These are phyloP conservation scores for Alternaria brassicicola DNA, from an alignment of 2,329 filamentous ascomycete genomes.

Conservation along the genomic window DNA sequence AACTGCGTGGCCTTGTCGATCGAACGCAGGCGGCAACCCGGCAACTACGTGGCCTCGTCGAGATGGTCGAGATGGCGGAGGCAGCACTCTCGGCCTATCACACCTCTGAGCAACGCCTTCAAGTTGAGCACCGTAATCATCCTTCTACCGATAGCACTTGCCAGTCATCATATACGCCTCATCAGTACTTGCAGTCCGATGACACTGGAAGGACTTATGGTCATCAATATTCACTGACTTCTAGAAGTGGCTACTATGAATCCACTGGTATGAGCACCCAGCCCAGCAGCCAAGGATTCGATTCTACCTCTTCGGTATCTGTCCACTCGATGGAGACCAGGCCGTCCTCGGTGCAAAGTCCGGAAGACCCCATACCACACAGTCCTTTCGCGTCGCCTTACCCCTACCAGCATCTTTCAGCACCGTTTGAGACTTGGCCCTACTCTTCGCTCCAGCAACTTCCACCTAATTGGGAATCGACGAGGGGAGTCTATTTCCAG, in stretches of 20 bases:
- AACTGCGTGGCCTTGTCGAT: too few species aligned
- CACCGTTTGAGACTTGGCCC: background rate
- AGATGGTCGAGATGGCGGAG: too few species aligned
- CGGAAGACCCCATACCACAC: background rate
- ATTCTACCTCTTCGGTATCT: constrained; percentile 4
- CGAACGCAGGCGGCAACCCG: too few species aligned
- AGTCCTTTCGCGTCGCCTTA: background rate
- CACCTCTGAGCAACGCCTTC: too few species aligned
- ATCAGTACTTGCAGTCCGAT: background rate
- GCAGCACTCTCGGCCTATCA: background rate
- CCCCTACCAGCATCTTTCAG: background rate
- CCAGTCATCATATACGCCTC: background rate
- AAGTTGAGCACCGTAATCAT: too few species aligned
- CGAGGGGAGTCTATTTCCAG: background rate
- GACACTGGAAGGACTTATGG: background rate
- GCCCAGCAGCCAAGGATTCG: background rate
- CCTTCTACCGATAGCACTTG: background rate
- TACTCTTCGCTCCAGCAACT: background rate
- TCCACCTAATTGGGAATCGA: background rate
- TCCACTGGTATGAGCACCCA: constrained; percentile 5
- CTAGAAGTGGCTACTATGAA: background rate
- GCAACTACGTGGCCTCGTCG: too few species aligned
- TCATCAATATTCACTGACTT: background rate
- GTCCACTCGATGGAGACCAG: background rate
- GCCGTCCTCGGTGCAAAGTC: background rate